phyloP scores from a whole-genome alignment of 1,139 yeast species.

The Hyphopichia fennica region DNA sequence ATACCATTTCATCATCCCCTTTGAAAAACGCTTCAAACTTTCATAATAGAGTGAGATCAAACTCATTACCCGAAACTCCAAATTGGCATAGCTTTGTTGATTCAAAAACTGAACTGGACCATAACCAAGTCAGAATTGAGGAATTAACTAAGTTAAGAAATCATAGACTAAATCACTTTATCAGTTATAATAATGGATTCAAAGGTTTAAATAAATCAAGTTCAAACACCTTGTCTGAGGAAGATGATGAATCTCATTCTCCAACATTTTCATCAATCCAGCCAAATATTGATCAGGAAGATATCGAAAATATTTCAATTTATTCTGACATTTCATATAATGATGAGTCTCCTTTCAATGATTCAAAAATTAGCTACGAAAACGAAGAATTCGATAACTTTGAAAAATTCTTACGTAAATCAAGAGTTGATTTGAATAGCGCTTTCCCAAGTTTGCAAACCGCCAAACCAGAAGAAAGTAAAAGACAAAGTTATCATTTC shows the following conservation, averaged over 20 bases:
- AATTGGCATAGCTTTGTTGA: slow-evolving; percentile 9
- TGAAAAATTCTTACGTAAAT: slow-evolving; percentile 34
- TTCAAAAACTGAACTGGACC: too few species aligned
- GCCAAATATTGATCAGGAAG: slow-evolving; percentile 4
- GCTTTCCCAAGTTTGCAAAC: slow-evolving; percentile 20
- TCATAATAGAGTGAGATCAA: slow-evolving; percentile 14
- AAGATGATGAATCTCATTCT: slow-evolving; percentile 4
- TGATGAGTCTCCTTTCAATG: slow-evolving; percentile 17
- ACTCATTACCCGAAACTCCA: slow-evolving; percentile 23
- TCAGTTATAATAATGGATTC: slow-evolving; percentile 13
- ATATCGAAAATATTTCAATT: slow-evolving; percentile 22
- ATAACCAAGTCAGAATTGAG: slow-evolving; percentile 4
- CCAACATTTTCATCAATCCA: not conserved
- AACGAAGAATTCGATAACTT: slow-evolving; percentile 26
- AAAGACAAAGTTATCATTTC: slow-evolving; percentile 18
- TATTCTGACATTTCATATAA: slow-evolving; percentile 28
- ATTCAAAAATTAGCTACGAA: slow-evolving; percentile 1
- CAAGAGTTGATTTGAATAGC: slow-evolving; percentile 30
- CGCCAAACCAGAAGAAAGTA: slow-evolving; percentile 16
- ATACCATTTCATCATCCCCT: slow-evolving; percentile 17
- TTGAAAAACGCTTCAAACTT: not conserved
- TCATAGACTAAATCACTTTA: slow-evolving; percentile 26
- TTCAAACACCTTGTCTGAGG: slow-evolving; percentile 1
- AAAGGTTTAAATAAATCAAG: not conserved
- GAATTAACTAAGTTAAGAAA: slow-evolving; percentile 18